A percentile compares a stretch with the other conserved stretches of the same genome.
Evolutionary conservation across 345 rosid species (phyloP).

Genomic region (Firmiana major): DNA sequence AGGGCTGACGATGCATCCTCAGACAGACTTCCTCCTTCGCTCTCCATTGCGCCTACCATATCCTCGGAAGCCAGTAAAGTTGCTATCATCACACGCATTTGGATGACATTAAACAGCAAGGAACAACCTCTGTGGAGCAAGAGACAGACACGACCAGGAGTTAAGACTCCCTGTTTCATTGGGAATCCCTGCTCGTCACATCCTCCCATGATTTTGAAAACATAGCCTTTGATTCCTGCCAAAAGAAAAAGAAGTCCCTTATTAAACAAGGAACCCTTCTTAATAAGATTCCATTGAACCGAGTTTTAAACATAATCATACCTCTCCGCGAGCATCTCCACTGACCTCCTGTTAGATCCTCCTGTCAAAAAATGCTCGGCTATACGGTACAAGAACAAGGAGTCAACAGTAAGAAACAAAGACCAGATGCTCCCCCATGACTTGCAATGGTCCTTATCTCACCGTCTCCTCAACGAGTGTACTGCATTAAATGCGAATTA

Average conservation of each 20-base stretch:
- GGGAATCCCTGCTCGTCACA: not conserved
- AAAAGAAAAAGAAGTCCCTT: not conserved
- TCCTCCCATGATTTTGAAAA: constrained; percentile 1
- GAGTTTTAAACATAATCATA: not conserved
- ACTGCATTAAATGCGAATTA: not conserved
- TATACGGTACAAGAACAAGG: not conserved
- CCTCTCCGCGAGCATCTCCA: not conserved
- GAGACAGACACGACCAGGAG: not conserved
- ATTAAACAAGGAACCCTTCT: not conserved
- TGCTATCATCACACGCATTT: not conserved
- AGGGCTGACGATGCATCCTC: not conserved
- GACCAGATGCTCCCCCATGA: too few relatives aligned
- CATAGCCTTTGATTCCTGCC: not conserved
- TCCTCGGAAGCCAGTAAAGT: not conserved
- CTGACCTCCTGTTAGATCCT: not conserved
- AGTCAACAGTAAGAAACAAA: not conserved
- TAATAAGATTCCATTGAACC: not conserved
- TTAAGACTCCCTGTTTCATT: not conserved
- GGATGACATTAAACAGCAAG: not conserved
- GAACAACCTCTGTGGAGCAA: not conserved
- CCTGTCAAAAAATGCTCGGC: not conserved
- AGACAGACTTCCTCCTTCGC: not conserved
- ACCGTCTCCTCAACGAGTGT: too few relatives aligned
- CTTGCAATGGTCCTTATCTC: too few relatives aligned
- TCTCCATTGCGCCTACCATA: not conserved